Evolutionary conservation across 768 basidiomycete species (phyloP), one percentile per base, ranked within the genome.

Genomic region (Rhizopogon vesiculosus): DNA sequence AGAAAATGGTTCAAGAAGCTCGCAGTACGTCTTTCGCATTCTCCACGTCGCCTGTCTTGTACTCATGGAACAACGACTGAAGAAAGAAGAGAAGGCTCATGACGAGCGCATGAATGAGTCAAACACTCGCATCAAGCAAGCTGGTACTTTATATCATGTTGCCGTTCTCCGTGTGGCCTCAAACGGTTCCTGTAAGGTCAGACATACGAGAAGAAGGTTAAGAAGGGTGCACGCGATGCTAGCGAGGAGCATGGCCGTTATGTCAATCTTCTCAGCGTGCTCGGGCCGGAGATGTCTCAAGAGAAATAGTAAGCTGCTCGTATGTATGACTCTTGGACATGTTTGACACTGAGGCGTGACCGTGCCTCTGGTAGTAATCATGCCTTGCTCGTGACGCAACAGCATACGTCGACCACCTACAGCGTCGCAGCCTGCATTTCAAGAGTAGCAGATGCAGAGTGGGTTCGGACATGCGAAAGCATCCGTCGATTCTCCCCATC

Each of bases 1-100:
- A 87, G 84, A 76, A 92, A 88, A 63, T 91, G 89, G 89, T 85
- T 91, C 76, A 91, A 88, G 81, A 90, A 85, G 68, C 78, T 91
- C 38, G 78, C 84, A 48, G 89, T 91, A 62, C 61, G 87, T 48
- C 8, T 25, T 25, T 25, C 19, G 13, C 18, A 19, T 33, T 71
- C 31, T 50, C 54, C 42, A 56, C 41, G 18, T n/a, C 22, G 0
- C 44, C 39, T 44, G 3, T 45, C 22, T 25, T n/a, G 2, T 56
- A 5, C 42, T 50, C 31, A 39, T 8, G 42, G 0, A 12, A 43
- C 56, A 22, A 22, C 2, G n/a, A 10, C 19, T 44, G 16, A 64
- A 92, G 89, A 91, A 88, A 76, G 89, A 89, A 63, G 90, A 92
- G 71, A 86, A 82, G 67, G 72, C 76, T 2, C 88, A 92, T 61